phyloP scores from a whole-genome alignment of 2,329 filamentous ascomycete species.

The Colletotrichum abscissum region DNA sequence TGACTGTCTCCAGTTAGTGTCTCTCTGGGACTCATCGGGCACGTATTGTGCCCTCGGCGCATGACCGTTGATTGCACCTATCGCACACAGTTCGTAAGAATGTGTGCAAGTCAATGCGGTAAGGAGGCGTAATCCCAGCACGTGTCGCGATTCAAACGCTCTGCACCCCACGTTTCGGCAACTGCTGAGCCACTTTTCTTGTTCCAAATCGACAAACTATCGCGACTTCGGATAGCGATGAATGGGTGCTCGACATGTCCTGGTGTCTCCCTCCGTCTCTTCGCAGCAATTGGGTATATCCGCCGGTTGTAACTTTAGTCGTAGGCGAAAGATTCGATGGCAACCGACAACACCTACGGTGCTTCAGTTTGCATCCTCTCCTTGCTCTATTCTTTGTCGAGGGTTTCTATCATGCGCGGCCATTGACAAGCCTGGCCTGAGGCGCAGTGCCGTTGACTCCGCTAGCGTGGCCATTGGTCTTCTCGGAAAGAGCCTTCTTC shows the following conservation, averaged over 20 bases:
- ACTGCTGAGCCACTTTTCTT: background rate
- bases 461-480: constrained; percentile 30
- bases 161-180: background rate
- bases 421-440: constrained; percentile 22
- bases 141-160: background rate
- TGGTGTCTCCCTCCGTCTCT: background rate
- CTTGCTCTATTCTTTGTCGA: background rate
- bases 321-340: constrained; percentile 14
- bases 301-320: background rate
- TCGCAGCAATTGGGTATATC: background rate
- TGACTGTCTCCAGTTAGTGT: background rate
- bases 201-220: background rate
- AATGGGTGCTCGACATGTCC: background rate
- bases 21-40: background rate
- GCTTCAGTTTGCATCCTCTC: background rate
- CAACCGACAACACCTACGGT: background rate
- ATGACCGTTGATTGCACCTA: background rate
- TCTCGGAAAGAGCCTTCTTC: constrained; percentile 37
- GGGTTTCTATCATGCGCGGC: constrained; percentile 3
- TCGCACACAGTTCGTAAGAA: background rate
- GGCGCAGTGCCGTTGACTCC: constrained; percentile 18
- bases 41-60: background rate
- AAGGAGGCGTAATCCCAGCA: background rate
- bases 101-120: constrained; percentile 4
- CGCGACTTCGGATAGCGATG: background rate